These are phyloP conservation scores for Fraxinus quadrangulata DNA, from an alignment of 257 asterid genomes.

Conservation along the genomic window DNA sequence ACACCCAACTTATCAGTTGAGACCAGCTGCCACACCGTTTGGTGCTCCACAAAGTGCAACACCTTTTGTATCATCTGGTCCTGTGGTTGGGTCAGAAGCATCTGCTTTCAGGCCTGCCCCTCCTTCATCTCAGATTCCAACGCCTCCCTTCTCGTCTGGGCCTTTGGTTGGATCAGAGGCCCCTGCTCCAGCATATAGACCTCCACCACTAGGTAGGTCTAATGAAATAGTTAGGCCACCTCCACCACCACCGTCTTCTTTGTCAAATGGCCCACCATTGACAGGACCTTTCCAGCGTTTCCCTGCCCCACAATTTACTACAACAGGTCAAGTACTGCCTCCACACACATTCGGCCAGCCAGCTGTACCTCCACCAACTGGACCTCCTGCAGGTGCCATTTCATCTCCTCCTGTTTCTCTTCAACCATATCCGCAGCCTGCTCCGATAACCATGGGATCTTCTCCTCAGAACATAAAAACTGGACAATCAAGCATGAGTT, in stretches of 20 bases:
- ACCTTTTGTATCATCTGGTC: slow-evolving; percentile 60
- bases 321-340: slow-evolving; percentile 49
- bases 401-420: slow-evolving; percentile 40
- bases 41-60: slow-evolving; percentile 50
- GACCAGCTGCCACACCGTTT: slow-evolving; percentile 58
- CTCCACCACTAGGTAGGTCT: slow-evolving; percentile 48
- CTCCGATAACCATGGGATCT: slow-evolving; percentile 58
- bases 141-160: slow-evolving; percentile 49
- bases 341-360: slow-evolving; percentile 53
- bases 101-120: slow-evolving; percentile 47
- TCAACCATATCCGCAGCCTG: slow-evolving; percentile 51
- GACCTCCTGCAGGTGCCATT: slow-evolving; percentile 49
- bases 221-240: slow-evolving; percentile 56
- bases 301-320: slow-evolving; percentile 50
- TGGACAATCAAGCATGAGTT: slow-evolving; percentile 42
- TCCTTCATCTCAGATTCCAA: slow-evolving; percentile 35
- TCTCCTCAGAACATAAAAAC: slow-evolving; percentile 57
- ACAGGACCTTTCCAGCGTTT: slow-evolving; percentile 59
- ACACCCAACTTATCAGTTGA: slow-evolving; percentile 52
- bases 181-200: slow-evolving; percentile 48
- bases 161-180: slow-evolving; percentile 49
- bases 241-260: slow-evolving; percentile 42
- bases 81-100: slow-evolving; percentile 49
- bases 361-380: slow-evolving; percentile 47
- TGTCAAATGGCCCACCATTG: slow-evolving; percentile 60